A percentile compares a stretch with the other conserved stretches of the same genome.
Conservation (phyloP, 805 yeast species). For the Candida namnaoensis region DNA sequence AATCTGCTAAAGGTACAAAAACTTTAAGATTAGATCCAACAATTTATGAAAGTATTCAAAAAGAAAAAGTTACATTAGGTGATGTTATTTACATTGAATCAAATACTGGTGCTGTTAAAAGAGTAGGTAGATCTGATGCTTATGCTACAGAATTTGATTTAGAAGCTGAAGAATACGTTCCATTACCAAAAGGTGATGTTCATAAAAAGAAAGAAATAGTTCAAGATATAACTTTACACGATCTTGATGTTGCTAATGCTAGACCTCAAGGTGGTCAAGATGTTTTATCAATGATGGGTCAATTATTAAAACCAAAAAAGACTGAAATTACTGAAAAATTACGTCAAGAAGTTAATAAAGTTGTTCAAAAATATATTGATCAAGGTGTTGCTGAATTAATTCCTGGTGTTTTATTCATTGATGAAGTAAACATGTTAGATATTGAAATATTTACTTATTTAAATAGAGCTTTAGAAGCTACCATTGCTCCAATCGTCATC, state of each 20-base stretch:
- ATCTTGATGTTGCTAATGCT: conserved; percentile 92
- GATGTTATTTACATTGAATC: conserved; percentile 97
- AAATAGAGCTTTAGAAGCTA: conserved; percentile 86
- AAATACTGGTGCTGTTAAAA: conserved; percentile 93
- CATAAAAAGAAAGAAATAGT: conserved; percentile 97
- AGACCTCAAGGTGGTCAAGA: conserved; percentile 97
- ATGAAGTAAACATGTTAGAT: conserved; percentile 97
- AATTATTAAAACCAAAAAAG: conserved; percentile 88
- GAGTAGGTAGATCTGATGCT: conserved; percentile 98
- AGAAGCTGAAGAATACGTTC: conserved; percentile 98
- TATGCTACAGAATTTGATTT: conserved; percentile 97
- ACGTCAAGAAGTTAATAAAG: conserved; percentile 89
- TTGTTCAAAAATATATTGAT: conserved; percentile 91
- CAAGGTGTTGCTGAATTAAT: conserved; percentile 97
- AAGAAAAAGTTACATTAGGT: conserved; percentile 90
- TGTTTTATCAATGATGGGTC: conserved; percentile 94
- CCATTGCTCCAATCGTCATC: conserved; percentile 90
- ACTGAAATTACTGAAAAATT: conserved; percentile 96
- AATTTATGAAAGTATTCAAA: conserved; percentile 88
- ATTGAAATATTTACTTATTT: conserved; percentile 93
- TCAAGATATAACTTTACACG: conserved; percentile 95
- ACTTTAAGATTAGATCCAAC: conserved; percentile 84
- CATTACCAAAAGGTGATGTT: conserved; percentile 97
- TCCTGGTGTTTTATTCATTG: conserved; percentile 96
- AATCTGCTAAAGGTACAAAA: conserved; percentile 88